Conservation (phyloP, 2,329 filamentous ascomycete genomes). For the Endocalyx cinctus region DNA sequence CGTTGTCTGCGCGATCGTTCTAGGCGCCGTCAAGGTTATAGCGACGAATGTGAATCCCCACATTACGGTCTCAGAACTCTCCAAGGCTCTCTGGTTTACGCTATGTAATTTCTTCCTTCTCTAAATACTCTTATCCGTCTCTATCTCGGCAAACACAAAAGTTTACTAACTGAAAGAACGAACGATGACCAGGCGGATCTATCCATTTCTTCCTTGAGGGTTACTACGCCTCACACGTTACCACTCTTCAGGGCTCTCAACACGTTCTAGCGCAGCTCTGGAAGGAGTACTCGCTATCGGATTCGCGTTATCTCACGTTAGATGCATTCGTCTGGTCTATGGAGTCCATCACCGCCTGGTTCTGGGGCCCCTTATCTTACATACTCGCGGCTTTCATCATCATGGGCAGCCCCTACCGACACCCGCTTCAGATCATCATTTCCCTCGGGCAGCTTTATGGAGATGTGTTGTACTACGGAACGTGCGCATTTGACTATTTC, state of each 20-base stretch:
- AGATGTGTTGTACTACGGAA: constrained; percentile 47
- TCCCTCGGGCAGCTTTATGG: constrained; percentile 48
- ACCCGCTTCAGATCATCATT: constrained; percentile 44
- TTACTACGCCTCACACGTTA: constrained; percentile 43
- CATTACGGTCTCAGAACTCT: neutral
- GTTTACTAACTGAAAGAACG: neutral
- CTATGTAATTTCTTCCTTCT: neutral
- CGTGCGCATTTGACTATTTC: constrained; percentile 37
- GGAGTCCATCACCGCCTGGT: constrained; percentile 48
- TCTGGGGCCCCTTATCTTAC: constrained; percentile 52
- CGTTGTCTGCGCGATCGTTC: neutral
- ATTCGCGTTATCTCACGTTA: constrained; percentile 50
- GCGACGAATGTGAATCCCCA: neutral
- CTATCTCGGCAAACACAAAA: neutral
- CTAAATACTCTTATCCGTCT: neutral
- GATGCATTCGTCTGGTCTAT: constrained; percentile 53
- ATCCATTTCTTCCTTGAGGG: constrained; percentile 43
- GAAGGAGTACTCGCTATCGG: constrained; percentile 55
- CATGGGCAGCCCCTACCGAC: constrained; percentile 38
- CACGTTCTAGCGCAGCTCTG: constrained; percentile 50
- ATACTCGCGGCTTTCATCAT: constrained; percentile 40
- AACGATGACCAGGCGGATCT: constrained; percentile 47
- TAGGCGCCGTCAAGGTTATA: neutral
- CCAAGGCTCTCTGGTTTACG: neutral
- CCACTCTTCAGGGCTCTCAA: constrained; percentile 32